These are phyloP conservation scores for Grammothele lineata DNA, from an alignment of 768 basidiomycete species.

Conservation along the genomic window DNA sequence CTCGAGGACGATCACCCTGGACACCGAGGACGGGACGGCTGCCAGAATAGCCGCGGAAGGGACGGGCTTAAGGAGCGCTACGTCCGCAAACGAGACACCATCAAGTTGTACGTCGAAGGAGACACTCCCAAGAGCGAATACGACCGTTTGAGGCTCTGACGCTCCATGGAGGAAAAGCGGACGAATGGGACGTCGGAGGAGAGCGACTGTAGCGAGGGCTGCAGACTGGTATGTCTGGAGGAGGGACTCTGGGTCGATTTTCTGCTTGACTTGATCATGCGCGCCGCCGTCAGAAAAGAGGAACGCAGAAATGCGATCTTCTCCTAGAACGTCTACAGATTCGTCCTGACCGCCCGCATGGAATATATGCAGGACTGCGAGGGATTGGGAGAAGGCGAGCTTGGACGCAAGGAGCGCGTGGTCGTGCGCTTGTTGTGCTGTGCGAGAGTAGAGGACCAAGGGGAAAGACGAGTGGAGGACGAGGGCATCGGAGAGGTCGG, in stretches of 20 bases:
- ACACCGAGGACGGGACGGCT: constrained; percentile 57
- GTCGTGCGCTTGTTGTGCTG: constrained; percentile 80
- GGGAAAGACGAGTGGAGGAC: constrained; percentile 76
- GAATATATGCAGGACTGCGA: constrained; percentile 85
- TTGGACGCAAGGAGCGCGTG: constrained; percentile 84
- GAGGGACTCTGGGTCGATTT: constrained; percentile 24
- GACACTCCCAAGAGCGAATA: constrained; percentile 65
- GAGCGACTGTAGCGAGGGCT: constrained; percentile 57
- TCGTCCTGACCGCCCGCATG: constrained; percentile 41
- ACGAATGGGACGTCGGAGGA: constrained; percentile 56
- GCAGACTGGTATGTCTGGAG: constrained; percentile 66
- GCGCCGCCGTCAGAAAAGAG: constrained; percentile 42
- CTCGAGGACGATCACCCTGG: constrained; percentile 76
- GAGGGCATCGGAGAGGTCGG: constrained; percentile 72
- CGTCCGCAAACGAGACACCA: constrained; percentile 57
- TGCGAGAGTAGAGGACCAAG: constrained; percentile 76
- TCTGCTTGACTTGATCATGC: constrained; percentile 23
- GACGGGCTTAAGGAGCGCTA: constrained; percentile 70
- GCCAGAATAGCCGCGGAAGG: constrained; percentile 49
- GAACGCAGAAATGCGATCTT: constrained; percentile 58
- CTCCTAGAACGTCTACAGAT: constrained; percentile 46
- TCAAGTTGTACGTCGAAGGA: constrained; percentile 42
- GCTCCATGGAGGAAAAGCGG: constrained; percentile 53
- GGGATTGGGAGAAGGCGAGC: constrained; percentile 64
- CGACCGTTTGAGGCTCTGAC: constrained; percentile 54